Conservation (phyloP, 2,329 filamentous ascomycete species). For the Colletotrichum lindemuthianum region DNA sequence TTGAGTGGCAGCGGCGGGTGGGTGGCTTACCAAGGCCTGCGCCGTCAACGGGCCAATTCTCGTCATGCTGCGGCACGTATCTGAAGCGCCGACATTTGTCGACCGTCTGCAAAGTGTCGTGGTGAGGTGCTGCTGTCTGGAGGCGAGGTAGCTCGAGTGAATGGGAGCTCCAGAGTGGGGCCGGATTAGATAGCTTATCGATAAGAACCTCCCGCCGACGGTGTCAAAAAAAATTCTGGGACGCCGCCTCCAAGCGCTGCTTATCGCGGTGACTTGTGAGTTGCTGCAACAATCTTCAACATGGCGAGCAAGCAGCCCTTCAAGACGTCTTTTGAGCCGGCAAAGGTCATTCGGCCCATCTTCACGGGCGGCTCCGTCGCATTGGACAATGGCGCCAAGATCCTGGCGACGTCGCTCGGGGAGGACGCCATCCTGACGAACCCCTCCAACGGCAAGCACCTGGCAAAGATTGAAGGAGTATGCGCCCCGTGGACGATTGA, state of each 20-base stretch:
- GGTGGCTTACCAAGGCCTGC: slow-evolving; percentile 60
- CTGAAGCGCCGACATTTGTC: not conserved
- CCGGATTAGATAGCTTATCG: slow-evolving; percentile 33
- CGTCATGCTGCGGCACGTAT: slow-evolving; percentile 24
- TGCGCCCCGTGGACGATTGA: slow-evolving; percentile 36
- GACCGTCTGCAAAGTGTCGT: not conserved
- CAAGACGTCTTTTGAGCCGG: slow-evolving; percentile 91
- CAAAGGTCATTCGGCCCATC: slow-evolving; percentile 87
- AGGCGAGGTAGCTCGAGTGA: slow-evolving; percentile 12
- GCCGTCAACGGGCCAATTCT: slow-evolving; percentile 62
- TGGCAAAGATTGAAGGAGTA: slow-evolving; percentile 90
- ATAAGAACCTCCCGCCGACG: slow-evolving; percentile 28
- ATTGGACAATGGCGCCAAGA: slow-evolving; percentile 80
- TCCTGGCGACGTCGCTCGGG: slow-evolving; percentile 89
- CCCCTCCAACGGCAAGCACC: slow-evolving; percentile 81
- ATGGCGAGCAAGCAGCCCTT: slow-evolving; percentile 72
- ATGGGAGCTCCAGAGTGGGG: slow-evolving; percentile 17
- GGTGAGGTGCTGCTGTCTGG: not conserved
- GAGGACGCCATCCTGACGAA: slow-evolving; percentile 92
- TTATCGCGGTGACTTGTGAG: slow-evolving; percentile 12
- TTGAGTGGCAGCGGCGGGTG: not conserved
- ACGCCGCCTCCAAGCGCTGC: slow-evolving; percentile 3
- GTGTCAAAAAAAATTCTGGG: slow-evolving; percentile 23
- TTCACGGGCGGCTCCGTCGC: slow-evolving; percentile 92
- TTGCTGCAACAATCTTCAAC: slow-evolving; percentile 36